Evolutionary conservation across 1,139 yeast genomes (phyloP).

Genomic region (Fermentozyma sake): DNA sequence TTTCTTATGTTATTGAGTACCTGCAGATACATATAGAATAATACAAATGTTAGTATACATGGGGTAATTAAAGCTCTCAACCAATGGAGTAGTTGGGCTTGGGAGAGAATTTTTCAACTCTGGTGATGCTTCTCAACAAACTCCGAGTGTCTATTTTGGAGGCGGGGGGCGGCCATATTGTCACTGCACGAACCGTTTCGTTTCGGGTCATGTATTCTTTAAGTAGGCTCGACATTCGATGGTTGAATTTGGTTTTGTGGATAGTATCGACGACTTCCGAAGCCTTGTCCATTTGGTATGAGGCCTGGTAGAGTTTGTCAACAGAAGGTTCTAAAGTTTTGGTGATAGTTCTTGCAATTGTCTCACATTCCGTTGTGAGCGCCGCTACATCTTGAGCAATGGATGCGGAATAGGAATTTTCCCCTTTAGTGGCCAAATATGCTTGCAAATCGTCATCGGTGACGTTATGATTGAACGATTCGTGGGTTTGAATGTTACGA

Average conservation of each 20-base stretch:
- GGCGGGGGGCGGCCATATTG: constrained; percentile 7
- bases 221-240: constrained; percentile 7
- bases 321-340: constrained; percentile 8
- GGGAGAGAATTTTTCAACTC: too few relatives aligned
- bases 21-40: too few relatives aligned
- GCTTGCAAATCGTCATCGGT: constrained; percentile 6
- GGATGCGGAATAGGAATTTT: constrained; percentile 6
- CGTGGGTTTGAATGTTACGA: constrained; percentile 9
- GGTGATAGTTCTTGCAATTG: constrained; percentile 2
- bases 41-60: too few relatives aligned
- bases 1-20: too few relatives aligned
- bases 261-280: constrained; percentile 8
- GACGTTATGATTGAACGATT: too few relatives aligned
- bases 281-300: constrained; percentile 12
- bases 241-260: constrained; percentile 5
- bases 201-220: constrained; percentile 9
- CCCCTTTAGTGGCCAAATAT: constrained; percentile 3
- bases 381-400: too few relatives aligned
- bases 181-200: constrained; percentile 1
- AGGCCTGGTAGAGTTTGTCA: constrained; percentile 12
- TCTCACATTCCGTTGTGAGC: too few relatives aligned
- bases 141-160: constrained; percentile 6
- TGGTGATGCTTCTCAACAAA: constrained; percentile 9
- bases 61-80: too few relatives aligned
- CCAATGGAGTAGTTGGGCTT: too few relatives aligned